Conservation (phyloP, 805 yeast species). For the Brettanomyces naardenensis region DNA sequence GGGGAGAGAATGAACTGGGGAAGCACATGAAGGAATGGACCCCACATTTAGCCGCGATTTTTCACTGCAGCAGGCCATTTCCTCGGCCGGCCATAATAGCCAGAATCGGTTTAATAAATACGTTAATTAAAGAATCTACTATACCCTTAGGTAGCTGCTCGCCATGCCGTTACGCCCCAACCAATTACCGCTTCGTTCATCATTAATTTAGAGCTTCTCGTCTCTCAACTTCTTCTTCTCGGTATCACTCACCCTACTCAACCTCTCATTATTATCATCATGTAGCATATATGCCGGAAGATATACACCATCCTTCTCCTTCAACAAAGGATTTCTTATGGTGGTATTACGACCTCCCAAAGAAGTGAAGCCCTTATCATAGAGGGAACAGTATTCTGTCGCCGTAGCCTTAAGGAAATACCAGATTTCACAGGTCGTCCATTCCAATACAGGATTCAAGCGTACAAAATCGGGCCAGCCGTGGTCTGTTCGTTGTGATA, state of each 20-base stretch:
- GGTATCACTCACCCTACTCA: constrained; percentile 20
- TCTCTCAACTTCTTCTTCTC: not conserved
- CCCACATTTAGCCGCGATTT: no score
- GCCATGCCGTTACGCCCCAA: no score
- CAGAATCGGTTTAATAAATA: no score
- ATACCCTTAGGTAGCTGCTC: no score
- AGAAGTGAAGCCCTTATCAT: constrained; percentile 83
- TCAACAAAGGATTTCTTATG: constrained; percentile 57
- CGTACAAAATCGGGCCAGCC: constrained; percentile 88
- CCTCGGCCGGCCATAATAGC: no score
- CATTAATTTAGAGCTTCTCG: not conserved
- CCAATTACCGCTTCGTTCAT: no score
- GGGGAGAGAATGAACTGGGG: no score
- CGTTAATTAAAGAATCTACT: no score
- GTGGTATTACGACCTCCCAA: constrained; percentile 77
- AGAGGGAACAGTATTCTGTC: constrained; percentile 67
- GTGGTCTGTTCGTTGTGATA: constrained; percentile 72
- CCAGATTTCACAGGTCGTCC: constrained; percentile 87
- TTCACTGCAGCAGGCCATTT: no score
- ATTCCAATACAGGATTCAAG: constrained; percentile 81
- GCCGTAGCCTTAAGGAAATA: constrained; percentile 53
- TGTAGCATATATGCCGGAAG: constrained; percentile 51
- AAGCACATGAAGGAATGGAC: no score
- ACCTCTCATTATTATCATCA: constrained; percentile 54
- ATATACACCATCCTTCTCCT: constrained; percentile 16